Evolutionary conservation across 441 rosid genomes (phyloP), one percentile per base, ranked within the genome.

Genomic region (Pelargonium citronellum): DNA sequence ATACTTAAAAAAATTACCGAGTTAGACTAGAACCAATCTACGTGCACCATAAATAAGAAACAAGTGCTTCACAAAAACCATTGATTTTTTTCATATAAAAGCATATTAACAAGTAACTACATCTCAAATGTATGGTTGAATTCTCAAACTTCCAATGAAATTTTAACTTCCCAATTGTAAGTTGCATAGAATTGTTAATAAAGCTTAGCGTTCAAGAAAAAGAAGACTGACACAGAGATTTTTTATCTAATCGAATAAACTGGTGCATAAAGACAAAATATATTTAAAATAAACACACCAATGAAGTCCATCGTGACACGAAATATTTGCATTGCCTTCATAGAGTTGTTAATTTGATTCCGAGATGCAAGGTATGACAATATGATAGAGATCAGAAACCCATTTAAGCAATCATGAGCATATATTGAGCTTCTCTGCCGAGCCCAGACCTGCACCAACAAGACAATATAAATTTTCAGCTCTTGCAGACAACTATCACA

Each of bases 341-440:
- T 81, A 8, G 90, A 74, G 30, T 79, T 86, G 80, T 79, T 86
- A 73, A 89, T 74, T 81, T 89, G 87, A 39, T 72, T 79, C 70
- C 79, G 78, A 49, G 76, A 80, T 67, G 83, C 91, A 79, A 94
- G 87, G 81, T 84, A 89, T 44, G 94, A 81, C 74, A 91, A 67
- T 63, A 94, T 83, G 74, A 84, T 73, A 71, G 97, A 87, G 64
- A 89, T 74, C 13, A 94, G 74, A 82, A 78, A 91, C 66, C 95
- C 98, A 84, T 88, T 90, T 75, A 91, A 71, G 80, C 98, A 84
- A 82, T 94, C 95, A 44, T 94, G 86, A 70, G 71, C 80, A 39
- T 84, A 83, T 72, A 94, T 77, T 2, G 95, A 87, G 79, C 88
- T 86, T 83, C 98, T 90, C 78, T 87, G 96, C 67, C 80, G 87